Evolutionary conservation across 208 protist genomes (phyloP), one percentile per base, ranked within the genome.

Genomic region (Vickermania ingenoplastis): DNA sequence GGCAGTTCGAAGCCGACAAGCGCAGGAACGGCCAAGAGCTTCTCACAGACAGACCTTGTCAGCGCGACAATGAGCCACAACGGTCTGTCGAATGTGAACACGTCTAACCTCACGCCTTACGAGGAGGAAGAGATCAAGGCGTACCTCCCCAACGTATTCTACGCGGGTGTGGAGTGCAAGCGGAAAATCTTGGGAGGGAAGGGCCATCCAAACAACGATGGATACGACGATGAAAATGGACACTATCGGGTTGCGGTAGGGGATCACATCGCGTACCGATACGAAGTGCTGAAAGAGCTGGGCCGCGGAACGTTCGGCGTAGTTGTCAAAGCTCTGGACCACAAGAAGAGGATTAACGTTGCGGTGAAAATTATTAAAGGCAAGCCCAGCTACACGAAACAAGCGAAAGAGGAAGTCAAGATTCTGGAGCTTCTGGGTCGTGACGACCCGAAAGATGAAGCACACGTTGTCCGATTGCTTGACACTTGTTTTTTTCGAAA

Each of bases 221-320:
- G 94, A n/a, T 98, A 86, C 65, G 96, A 98, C 70, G 96, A 98
- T 60, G 88, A 97, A 3, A 65, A 83, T 14, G 92, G 91, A 54
- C 91, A 98, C 64, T 98, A 98, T 69, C 72, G 77, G 29, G 69
- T 97, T 29, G 65, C 82, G 5, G 30, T 87, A 14, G 78, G 92
- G 57, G 96, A 99, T 67, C 97, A 98, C 67, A 75, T 99, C 25
- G 69, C 70, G 0, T 98, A 97, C 63, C 76, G 88, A 31, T 96
- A 91, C 54, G 89, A 97, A 62, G 69, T 97, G 23, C 52, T 91
- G n/a, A 76, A 74, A 25, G 53, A 77, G 17, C 63, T 97, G 4
- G 91, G 91, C 21, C 74, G 86, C 24, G 91, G 91, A 36, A 92
- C 91, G 31, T 97, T 97, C 62, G 91, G 86, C 23, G 73, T 91